A percentile compares a stretch with the other conserved stretches of the same genome.
phyloP scores from a whole-genome alignment of 2,329 filamentous ascomycete genomes.

The Colletotrichum neosansevieriae region DNA sequence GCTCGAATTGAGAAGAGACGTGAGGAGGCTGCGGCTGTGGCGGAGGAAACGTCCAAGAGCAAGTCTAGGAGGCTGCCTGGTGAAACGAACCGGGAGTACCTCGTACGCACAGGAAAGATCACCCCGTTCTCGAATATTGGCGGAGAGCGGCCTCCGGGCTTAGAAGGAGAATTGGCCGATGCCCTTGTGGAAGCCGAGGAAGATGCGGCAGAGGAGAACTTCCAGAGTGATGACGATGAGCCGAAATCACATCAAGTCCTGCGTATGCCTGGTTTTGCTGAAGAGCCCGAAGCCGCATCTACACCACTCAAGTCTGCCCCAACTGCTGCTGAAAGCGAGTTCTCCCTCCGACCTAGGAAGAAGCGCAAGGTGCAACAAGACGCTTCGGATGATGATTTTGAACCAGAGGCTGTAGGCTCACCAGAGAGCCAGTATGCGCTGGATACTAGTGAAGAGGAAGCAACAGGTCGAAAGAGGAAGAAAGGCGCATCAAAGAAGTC shows the following conservation, averaged over 20 bases:
- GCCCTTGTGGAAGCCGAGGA: constrained; percentile 87
- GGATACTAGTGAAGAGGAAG: constrained; percentile 53
- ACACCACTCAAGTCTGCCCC: constrained; percentile 41
- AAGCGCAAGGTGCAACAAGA: constrained; percentile 58
- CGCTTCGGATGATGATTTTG: constrained; percentile 61
- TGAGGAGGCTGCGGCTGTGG: constrained; percentile 60
- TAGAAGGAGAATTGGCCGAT: constrained; percentile 78
- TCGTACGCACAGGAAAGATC: constrained; percentile 97
- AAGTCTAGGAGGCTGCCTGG: constrained; percentile 76
- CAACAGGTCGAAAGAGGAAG: constrained; percentile 53
- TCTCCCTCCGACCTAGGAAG: constrained; percentile 70
- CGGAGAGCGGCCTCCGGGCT: constrained; percentile 69
- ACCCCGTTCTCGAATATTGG: constrained; percentile 91
- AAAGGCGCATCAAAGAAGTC: constrained; percentile 62
- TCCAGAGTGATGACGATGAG: constrained; percentile 57
- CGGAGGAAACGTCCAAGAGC: constrained; percentile 55
- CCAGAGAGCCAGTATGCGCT: constrained; percentile 44
- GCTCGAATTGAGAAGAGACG: constrained; percentile 83
- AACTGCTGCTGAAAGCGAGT: constrained; percentile 61
- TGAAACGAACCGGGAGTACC: constrained; percentile 87
- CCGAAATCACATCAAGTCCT: constrained; percentile 78
- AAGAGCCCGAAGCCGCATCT: constrained; percentile 52
- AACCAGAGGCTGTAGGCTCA: constrained; percentile 47
- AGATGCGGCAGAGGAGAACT: constrained; percentile 68
- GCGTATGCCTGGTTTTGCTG: constrained; percentile 78